Conservation (phyloP, 164 flowering plant genomes). For the Cinnamomum micranthum region DNA sequence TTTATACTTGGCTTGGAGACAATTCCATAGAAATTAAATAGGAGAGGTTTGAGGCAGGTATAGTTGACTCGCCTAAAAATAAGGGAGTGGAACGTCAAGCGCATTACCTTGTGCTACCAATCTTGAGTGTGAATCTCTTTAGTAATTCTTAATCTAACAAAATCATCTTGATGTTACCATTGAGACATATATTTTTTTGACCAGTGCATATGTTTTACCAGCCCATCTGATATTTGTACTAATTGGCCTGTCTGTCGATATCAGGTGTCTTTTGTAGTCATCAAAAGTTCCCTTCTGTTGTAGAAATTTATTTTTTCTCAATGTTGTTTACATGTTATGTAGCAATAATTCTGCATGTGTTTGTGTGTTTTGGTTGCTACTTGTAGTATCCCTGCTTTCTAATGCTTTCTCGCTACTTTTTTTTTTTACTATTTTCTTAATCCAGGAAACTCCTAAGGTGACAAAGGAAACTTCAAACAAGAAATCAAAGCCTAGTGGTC, state of each 20-base stretch:
- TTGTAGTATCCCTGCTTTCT: background rate
- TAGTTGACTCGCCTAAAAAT: background rate
- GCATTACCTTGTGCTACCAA: background rate
- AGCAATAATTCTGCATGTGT: background rate
- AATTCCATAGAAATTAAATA: background rate
- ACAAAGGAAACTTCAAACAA: conserved; percentile 50
- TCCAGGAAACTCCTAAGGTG: conserved; percentile 44
- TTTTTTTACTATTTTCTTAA: conserved; percentile 3
- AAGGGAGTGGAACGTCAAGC: background rate
- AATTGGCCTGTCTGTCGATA: no score
- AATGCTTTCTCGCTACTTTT: background rate
- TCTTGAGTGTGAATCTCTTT: no score
- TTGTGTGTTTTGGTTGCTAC: background rate
- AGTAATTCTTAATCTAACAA: no score
- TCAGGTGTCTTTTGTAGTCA: no score
- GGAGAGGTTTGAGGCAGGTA: background rate
- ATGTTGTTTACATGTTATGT: background rate
- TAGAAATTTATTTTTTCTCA: background rate
- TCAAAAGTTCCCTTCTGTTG: background rate
- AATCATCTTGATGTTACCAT: no score
- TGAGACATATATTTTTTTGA: no score
- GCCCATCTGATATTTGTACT: no score
- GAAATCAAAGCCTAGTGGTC: conserved; percentile 54
- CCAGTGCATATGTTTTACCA: no score
- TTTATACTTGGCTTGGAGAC: background rate